A percentile compares a stretch with the other conserved stretches of the same genome.
phyloP scores from a whole-genome alignment of 768 basidiomycete genomes.

The Tylopilus balloui region DNA sequence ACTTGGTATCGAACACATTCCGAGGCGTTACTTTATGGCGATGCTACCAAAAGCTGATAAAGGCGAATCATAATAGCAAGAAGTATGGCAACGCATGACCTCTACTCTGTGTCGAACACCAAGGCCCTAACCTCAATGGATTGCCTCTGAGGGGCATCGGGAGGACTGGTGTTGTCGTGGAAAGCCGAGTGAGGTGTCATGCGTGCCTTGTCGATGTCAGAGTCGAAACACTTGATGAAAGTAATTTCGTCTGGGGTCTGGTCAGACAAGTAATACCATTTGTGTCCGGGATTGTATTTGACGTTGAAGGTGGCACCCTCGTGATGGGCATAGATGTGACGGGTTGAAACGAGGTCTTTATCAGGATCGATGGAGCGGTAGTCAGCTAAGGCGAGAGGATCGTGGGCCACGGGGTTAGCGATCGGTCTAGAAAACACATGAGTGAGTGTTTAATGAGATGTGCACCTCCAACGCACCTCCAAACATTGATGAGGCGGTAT shows the following conservation, averaged over 20 bases:
- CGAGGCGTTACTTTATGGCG: not conserved
- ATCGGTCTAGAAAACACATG: constrained; percentile 29
- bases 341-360: constrained; percentile 35
- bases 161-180: constrained; percentile 32
- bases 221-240: constrained; percentile 45
- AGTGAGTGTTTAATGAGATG: not conserved
- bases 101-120: constrained; percentile 39
- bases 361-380: constrained; percentile 35
- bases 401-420: constrained; percentile 35
- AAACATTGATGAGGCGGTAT: constrained; percentile 44
- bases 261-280: constrained; percentile 38
- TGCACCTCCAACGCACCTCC: constrained; percentile 28
- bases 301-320: constrained; percentile 36
- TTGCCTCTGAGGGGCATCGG: constrained; percentile 37
- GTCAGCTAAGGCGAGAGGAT: constrained; percentile 41
- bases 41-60: not conserved
- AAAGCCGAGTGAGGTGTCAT: constrained; percentile 44
- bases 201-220: constrained; percentile 36
- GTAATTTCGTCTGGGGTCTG: constrained; percentile 41
- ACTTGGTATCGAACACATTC: not conserved
- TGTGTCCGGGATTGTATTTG: constrained; percentile 34
- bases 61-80: not conserved
- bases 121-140: constrained; percentile 42
- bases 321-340: constrained; percentile 33
- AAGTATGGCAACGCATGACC: not conserved